A percentile compares a stretch with the other conserved stretches of the same genome.
Evolutionary conservation across 352 stramenopile species (phyloP).

Genomic region (Hyaloperonospora arabidopsidis): DNA sequence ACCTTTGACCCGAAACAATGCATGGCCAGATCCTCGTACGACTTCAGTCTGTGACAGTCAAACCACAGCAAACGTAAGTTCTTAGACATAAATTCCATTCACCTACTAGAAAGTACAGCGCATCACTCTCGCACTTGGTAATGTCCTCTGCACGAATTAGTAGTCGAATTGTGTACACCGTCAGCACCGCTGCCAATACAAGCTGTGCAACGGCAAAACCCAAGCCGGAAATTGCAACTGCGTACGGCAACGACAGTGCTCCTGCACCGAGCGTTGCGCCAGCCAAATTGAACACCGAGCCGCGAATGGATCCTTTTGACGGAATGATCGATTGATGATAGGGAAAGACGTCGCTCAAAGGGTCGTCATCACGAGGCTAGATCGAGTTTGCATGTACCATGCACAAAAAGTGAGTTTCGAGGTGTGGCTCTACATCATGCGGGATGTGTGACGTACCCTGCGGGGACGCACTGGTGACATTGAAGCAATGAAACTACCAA

Average conservation of each 20-base stretch:
- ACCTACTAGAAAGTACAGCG: not conserved
- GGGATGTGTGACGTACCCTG: constrained; percentile 10
- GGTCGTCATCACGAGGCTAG: constrained; percentile 34
- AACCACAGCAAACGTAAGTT: constrained; percentile 5
- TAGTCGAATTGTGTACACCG: constrained; percentile 77
- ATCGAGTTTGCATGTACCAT: not conserved
- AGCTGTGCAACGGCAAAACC: constrained; percentile 70
- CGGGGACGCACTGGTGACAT: constrained; percentile 58
- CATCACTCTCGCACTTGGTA: constrained; percentile 46
- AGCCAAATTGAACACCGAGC: constrained; percentile 81
- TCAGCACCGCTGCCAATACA: constrained; percentile 56
- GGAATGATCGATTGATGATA: constrained; percentile 77
- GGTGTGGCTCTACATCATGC: not conserved
- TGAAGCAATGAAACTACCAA: constrained; percentile 64
- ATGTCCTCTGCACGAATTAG: constrained; percentile 72
- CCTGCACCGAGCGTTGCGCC: constrained; percentile 71
- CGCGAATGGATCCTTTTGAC: constrained; percentile 73
- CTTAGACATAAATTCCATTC: not conserved
- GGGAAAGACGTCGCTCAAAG: constrained; percentile 53
- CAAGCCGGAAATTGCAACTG: constrained; percentile 69
- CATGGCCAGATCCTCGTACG: constrained; percentile 78
- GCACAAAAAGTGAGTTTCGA: not conserved
- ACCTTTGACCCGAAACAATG: constrained; percentile 79
- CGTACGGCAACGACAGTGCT: constrained; percentile 72
- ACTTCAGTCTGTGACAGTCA: constrained; percentile 54